phyloP scores from a whole-genome alignment of 345 rosid genomes.

The Aurinia saxatilis region DNA sequence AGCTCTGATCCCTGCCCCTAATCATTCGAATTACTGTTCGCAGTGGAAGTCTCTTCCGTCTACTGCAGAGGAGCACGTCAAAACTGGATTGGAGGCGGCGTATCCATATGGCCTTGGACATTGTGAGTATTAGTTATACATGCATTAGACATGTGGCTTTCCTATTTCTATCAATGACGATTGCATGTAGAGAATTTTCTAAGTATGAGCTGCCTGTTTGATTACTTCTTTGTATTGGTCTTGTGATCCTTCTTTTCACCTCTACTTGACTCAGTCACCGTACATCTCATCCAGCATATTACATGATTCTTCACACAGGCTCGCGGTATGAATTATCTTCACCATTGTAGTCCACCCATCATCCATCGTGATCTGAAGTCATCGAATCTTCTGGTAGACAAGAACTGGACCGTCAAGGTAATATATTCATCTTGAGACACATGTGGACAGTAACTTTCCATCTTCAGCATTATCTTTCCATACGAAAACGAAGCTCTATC shows the following conservation, averaged over 20 bases:
- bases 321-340: conserved; percentile 97
- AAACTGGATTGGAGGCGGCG: conserved; percentile 94
- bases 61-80: conserved; percentile 64
- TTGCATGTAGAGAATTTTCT: neutral
- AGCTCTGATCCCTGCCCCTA: conserved; percentile 2
- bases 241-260: conserved; percentile 1
- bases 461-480: neutral
- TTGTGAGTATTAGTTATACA: conserved; percentile 46
- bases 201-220: neutral
- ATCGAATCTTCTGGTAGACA: conserved; percentile 92
- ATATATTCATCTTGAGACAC: conserved; percentile 7
- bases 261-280: neutral
- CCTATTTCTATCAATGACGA: neutral
- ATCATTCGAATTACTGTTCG: conserved; percentile 7
- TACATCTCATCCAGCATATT: conserved; percentile 16
- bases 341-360: conserved; percentile 79
- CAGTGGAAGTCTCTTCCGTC: conserved; percentile 94
- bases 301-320: conserved; percentile 47
- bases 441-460: neutral
- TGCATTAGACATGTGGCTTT: neutral
- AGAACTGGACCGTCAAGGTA: conserved; percentile 94
- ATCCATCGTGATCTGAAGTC: conserved; percentile 99
- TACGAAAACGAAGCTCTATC: neutral
- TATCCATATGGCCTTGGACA: conserved; percentile 76
- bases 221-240: conserved; percentile 6